These are phyloP conservation scores for Talaromyces adpressus DNA, from an alignment of 495 filamentous ascomycete genomes.

Conservation along the genomic window DNA sequence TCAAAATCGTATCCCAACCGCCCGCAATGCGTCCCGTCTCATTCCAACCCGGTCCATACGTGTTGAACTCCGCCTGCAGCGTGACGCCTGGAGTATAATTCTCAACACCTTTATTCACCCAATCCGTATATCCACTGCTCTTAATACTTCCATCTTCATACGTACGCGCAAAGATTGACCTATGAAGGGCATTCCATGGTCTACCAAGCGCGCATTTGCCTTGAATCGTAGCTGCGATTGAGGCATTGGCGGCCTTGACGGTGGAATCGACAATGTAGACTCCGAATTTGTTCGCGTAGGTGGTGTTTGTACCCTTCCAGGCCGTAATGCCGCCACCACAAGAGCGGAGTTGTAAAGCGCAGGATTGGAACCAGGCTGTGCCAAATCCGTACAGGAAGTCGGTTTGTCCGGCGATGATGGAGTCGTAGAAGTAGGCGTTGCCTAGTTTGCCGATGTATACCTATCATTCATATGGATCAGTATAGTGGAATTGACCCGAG, in stretches of 20 bases:
- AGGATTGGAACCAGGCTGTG: conserved; percentile 41
- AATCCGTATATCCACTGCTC: conserved; percentile 47
- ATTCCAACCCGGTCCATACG: conserved; percentile 50
- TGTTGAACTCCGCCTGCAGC: conserved; percentile 48
- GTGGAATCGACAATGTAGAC: conserved; percentile 49
- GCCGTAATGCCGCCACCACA: conserved; percentile 60
- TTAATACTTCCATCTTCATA: conserved; percentile 47
- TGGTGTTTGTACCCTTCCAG: conserved; percentile 61
- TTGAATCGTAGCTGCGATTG: conserved; percentile 34
- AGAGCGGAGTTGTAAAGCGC: conserved; percentile 36
- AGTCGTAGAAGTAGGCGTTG: conserved; percentile 50
- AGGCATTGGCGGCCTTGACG: conserved; percentile 43
- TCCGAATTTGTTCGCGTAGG: conserved; percentile 55
- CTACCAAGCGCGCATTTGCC: conserved; percentile 49
- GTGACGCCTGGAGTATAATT: conserved; percentile 37
- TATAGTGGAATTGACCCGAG: background rate
- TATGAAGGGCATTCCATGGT: conserved; percentile 51
- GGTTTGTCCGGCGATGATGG: conserved; percentile 51
- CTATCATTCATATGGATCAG: conserved; percentile 14
- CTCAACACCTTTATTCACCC: conserved; percentile 31
- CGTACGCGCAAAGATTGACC: conserved; percentile 44
- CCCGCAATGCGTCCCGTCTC: conserved; percentile 32
- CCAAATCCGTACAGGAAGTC: conserved; percentile 54
- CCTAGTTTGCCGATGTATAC: conserved; percentile 56
- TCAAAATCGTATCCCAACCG: conserved; percentile 38